Conservation (phyloP, 192 early-diverging fungal genomes). For the Coemansia sp. region DNA sequence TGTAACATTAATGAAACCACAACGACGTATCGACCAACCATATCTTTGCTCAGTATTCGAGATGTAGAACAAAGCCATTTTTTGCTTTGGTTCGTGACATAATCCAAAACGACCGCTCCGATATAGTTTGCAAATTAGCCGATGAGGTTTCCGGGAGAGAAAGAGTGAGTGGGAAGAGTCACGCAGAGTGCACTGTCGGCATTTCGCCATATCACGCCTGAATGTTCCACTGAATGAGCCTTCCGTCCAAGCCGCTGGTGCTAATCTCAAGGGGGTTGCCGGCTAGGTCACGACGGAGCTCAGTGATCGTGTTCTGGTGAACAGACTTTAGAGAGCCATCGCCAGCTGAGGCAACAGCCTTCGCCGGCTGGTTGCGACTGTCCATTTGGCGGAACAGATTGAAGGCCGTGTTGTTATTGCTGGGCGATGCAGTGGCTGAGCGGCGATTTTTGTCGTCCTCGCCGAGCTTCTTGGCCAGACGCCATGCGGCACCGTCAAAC, state of each 20-base stretch:
- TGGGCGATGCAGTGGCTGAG: slow-evolving; percentile 43
- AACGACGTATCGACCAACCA: too few relatives aligned
- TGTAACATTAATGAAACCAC: too few relatives aligned
- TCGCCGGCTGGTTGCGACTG: slow-evolving; percentile 62
- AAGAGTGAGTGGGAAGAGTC: not conserved
- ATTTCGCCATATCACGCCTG: slow-evolving; percentile 28
- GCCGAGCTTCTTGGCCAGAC: slow-evolving; percentile 67
- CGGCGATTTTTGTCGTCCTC: slow-evolving; percentile 62
- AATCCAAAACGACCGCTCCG: too few relatives aligned
- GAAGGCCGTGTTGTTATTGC: slow-evolving; percentile 66
- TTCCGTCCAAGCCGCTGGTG: slow-evolving; percentile 47
- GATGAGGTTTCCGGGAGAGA: not conserved
- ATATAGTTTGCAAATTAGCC: not conserved
- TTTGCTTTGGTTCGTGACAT: too few relatives aligned
- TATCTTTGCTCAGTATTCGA: too few relatives aligned
- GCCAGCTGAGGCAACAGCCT: slow-evolving; percentile 12
- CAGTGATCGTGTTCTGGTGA: slow-evolving; percentile 98
- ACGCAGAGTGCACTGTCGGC: too few relatives aligned
- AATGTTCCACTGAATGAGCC: slow-evolving; percentile 42
- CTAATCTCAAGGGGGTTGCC: slow-evolving; percentile 26
- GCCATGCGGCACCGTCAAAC: slow-evolving; percentile 50
- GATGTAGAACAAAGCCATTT: too few relatives aligned
- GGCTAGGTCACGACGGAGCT: slow-evolving; percentile 29
- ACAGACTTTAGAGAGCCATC: slow-evolving; percentile 63
- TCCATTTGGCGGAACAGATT: slow-evolving; percentile 92